phyloP scores from a whole-genome alignment of 2,329 filamentous ascomycete genomes.

The Endocalyx cinctus region DNA sequence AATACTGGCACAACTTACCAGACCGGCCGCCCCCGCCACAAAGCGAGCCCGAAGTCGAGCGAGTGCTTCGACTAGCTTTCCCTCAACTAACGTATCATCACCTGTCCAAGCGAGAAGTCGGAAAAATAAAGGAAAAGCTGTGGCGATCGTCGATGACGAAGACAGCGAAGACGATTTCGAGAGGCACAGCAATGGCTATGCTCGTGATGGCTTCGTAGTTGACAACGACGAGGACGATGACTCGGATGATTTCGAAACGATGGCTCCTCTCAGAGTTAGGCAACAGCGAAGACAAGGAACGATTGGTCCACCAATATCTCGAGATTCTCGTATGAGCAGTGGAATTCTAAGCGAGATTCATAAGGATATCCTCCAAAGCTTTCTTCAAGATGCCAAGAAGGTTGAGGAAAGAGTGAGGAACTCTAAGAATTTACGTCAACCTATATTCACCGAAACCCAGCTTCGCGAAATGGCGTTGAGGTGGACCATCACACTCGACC shows the following conservation, averaged over 20 bases:
- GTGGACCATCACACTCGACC: conserved; percentile 57
- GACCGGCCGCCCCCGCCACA: conserved; percentile 28
- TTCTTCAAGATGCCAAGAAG: conserved; percentile 58
- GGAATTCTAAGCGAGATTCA: conserved; percentile 53
- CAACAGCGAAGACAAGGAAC: conserved; percentile 33
- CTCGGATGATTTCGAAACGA: conserved; percentile 44
- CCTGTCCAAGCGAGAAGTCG: conserved; percentile 37
- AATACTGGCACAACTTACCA: conserved; percentile 31
- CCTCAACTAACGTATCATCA: conserved; percentile 49
- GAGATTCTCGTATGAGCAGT: conserved; percentile 47
- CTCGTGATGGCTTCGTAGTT: conserved; percentile 35
- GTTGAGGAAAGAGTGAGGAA: conserved; percentile 59
- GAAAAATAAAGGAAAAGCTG: conserved; percentile 31
- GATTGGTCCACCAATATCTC: conserved; percentile 55
- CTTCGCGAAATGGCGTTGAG: conserved; percentile 69
- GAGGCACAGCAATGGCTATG: conserved; percentile 39
- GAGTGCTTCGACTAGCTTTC: conserved; percentile 20
- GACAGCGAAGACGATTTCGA: conserved; percentile 33
- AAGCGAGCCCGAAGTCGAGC: no score
- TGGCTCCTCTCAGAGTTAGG: conserved; percentile 27
- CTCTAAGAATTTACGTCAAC: conserved; percentile 49
- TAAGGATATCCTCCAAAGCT: conserved; percentile 57
- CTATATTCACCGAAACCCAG: conserved; percentile 64
- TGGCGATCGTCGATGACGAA: conserved; percentile 28
- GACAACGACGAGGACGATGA: conserved; percentile 33